phyloP scores from a whole-genome alignment of 2,329 filamentous ascomycete genomes.

The Phyllosticta paracitricarpa region DNA sequence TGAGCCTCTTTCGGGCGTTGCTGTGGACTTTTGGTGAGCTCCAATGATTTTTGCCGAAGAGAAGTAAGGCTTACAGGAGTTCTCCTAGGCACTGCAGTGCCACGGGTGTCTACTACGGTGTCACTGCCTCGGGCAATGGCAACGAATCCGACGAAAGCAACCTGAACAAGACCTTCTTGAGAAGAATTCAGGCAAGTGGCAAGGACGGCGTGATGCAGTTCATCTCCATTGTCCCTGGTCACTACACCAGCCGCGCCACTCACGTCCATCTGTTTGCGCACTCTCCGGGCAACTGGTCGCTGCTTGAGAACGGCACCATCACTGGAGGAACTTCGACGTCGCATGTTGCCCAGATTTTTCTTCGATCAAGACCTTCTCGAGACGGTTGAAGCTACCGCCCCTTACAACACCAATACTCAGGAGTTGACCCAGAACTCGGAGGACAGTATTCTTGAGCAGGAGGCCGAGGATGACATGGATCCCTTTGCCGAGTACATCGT shows the following conservation, averaged over 20 bases:
- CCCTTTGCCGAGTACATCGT: constrained; percentile 49
- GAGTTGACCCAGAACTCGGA: constrained; percentile 40
- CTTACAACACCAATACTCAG: constrained; percentile 36
- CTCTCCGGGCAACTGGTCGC: constrained; percentile 22
- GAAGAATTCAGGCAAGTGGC: constrained; percentile 39
- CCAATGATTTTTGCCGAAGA: too few species aligned
- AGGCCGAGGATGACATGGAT: constrained; percentile 38
- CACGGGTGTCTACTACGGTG: constrained; percentile 34
- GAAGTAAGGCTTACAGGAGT: neutral
- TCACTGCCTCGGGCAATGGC: constrained; percentile 34
- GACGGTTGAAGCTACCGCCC: constrained; percentile 38
- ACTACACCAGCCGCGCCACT: constrained; percentile 32
- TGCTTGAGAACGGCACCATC: constrained; percentile 43
- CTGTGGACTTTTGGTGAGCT: constrained; percentile 42
- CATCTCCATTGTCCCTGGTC: constrained; percentile 39
- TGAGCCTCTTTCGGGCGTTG: constrained; percentile 38
- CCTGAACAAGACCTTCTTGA: constrained; percentile 32
- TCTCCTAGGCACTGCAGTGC: constrained; percentile 25
- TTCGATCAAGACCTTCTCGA: constrained; percentile 50
- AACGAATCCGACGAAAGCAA: constrained; percentile 25
- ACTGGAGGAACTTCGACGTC: constrained; percentile 39
- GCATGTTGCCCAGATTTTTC: constrained; percentile 55
- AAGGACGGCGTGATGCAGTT: constrained; percentile 40
- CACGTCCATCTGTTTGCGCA: constrained; percentile 31
- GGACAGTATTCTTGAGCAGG: constrained; percentile 41